Evolutionary conservation across 2,329 filamentous ascomycete species (phyloP), one percentile per base, ranked within the genome.

Genomic region (Penicillium sp.): DNA sequence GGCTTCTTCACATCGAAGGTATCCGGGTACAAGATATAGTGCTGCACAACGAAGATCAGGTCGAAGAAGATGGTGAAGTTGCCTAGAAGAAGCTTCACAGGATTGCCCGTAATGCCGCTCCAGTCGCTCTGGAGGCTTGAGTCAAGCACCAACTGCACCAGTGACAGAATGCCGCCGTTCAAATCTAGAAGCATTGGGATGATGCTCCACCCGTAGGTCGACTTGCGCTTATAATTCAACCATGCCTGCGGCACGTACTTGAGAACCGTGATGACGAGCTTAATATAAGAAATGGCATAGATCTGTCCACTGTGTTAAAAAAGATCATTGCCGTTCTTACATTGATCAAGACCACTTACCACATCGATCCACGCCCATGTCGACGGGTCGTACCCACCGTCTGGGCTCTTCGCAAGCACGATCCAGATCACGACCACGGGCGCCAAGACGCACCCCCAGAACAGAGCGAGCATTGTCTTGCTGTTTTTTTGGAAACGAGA

Each of bases 191-290:
- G 76, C 63, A 96, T 92, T 69, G 90, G 87, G 56, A 77, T 77
- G 60, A 96, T 96, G 64, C 85, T 88, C 91, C 93, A 97, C 34
- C 94, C 94, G 18, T 81, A 75, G 0, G 94, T 97, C 51, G 89
- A 95, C 68, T 87, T 83, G 65, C 93, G 90, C 64, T 85, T 85
- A 70, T 87, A 91, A 76, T 97, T 97, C 62, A 87, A 80, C 65
- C 88, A 79, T 34, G 89, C 84, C 77, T 96, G 91, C 5, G 94
- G 94, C 43, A 90, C 85, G 74, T 96, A 97, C 76, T 99, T 99
- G 74, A 95, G 82, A 24, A 96, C 76, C 0, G 93, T 96, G 60
- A 95, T 84, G 49, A 92, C 72, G 31, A 99, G 79, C 75, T 99
- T 99, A 68, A 95, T 86, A 69, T 95, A 95, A 39, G 89, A 90